Evolutionary conservation across 2,329 filamentous ascomycete species (phyloP).

Genomic region (Fusarium tupiense): DNA sequence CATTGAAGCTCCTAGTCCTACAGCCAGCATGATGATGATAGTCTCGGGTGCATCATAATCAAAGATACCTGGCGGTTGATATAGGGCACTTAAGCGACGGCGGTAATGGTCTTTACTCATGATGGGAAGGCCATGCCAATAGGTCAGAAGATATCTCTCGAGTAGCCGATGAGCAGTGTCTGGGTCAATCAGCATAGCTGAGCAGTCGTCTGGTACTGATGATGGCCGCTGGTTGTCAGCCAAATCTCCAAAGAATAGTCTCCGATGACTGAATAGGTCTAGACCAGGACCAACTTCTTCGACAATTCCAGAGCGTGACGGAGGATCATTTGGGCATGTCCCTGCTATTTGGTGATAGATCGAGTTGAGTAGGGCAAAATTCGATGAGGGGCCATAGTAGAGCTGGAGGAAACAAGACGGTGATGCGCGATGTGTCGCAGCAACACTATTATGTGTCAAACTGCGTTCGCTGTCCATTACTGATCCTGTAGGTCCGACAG

Average conservation of each 20-base stretch:
- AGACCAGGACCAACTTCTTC: constrained; percentile 47
- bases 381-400: constrained; percentile 58
- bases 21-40: constrained; percentile 50
- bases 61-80: constrained; percentile 43
- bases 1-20: constrained; percentile 52
- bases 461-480: constrained; percentile 38
- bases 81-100: constrained; percentile 48
- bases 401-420: constrained; percentile 56
- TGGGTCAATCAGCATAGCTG: constrained; percentile 51
- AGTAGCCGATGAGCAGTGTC: constrained; percentile 51
- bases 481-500: constrained; percentile 8
- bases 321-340: constrained; percentile 33
- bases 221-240: constrained; percentile 46
- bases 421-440: constrained; percentile 56
- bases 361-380: constrained; percentile 53
- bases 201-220: constrained; percentile 34
- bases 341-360: constrained; percentile 48
- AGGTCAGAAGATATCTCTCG: constrained; percentile 52
- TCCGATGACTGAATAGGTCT: constrained; percentile 45
- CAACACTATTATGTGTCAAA: constrained; percentile 54
- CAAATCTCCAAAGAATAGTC: constrained; percentile 50
- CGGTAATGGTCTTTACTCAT: constrained; percentile 49
- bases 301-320: constrained; percentile 38
- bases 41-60: constrained; percentile 49
- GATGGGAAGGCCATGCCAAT: constrained; percentile 52